These are phyloP conservation scores for Cladosporium sp. DNA, from an alignment of 2,329 filamentous ascomycete species.

Conservation along the genomic window DNA sequence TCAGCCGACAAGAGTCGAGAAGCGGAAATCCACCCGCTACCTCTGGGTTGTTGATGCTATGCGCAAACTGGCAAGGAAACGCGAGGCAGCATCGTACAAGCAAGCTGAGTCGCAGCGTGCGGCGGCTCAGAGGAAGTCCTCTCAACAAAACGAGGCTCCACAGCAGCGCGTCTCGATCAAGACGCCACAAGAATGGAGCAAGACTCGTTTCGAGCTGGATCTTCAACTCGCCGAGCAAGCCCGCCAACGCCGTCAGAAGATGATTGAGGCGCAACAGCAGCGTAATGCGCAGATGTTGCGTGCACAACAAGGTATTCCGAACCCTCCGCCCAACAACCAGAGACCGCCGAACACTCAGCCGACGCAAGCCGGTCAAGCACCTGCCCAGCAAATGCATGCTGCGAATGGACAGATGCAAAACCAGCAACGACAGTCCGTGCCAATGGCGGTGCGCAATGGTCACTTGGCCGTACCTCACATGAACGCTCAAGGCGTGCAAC, in stretches of 20 bases:
- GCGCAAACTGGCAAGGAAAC: constrained; percentile 91
- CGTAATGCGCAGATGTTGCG: constrained; percentile 36
- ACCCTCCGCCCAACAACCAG: constrained; percentile 23
- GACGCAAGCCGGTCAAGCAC: constrained; percentile 24
- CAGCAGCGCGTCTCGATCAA: constrained; percentile 46
- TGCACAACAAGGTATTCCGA: constrained; percentile 35
- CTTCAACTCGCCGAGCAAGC: constrained; percentile 57
- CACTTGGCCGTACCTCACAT: constrained; percentile 48
- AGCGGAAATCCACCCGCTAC: constrained; percentile 80
- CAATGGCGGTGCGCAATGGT: constrained; percentile 44
- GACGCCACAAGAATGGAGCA: constrained; percentile 87
- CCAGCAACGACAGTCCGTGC: constrained; percentile 39
- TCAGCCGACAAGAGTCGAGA: constrained; percentile 78
- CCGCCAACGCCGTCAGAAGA: constrained; percentile 60
- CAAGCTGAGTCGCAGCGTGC: constrained; percentile 71
- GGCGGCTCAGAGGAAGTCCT: constrained; percentile 73
- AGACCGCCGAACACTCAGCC: constrained; percentile 21
- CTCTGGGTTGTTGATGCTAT: constrained; percentile 88
- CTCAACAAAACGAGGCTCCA: constrained; percentile 23
- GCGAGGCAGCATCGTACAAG: constrained; percentile 80
- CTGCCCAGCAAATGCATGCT: constrained; percentile 22
- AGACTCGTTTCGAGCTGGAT: constrained; percentile 83
- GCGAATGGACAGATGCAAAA: constrained; percentile 34
- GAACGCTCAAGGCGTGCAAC: constrained; percentile 58
- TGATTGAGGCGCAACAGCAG: constrained; percentile 47